phyloP scores from a whole-genome alignment of 1,139 yeast genomes.

The Hansenula lynferdii region DNA sequence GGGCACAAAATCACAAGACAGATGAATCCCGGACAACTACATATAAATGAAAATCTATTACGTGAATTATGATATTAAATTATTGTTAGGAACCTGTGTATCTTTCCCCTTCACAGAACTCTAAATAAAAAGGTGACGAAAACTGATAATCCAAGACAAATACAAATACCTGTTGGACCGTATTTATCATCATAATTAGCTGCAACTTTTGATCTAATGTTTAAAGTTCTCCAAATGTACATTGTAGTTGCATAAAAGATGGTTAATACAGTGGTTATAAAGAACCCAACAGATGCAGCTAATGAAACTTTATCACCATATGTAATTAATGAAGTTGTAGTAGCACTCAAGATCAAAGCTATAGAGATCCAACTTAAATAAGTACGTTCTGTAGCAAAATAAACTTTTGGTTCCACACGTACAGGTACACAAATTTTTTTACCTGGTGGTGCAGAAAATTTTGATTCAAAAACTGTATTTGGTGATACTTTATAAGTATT shows the following conservation, averaged over 20 bases:
- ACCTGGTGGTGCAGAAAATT: conserved; percentile 70
- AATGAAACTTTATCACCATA: conserved; percentile 66
- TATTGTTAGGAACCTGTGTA: no score
- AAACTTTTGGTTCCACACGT: conserved; percentile 80
- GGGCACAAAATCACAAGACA: no score
- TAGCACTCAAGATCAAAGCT: conserved; percentile 66
- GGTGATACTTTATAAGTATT: conserved; percentile 70
- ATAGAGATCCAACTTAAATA: conserved; percentile 75
- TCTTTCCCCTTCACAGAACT: no score
- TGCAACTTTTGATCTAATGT: conserved; percentile 78
- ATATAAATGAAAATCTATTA: no score
- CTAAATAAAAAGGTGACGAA: conserved; percentile 56
- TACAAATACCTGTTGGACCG: conserved; percentile 85
- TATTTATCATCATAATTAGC: conserved; percentile 80
- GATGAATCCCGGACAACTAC: no score
- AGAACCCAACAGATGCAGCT: conserved; percentile 87
- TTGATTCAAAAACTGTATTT: conserved; percentile 71
- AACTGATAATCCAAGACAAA: conserved; percentile 66
- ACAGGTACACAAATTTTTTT: conserved; percentile 72
- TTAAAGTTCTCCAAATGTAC: conserved; percentile 78
- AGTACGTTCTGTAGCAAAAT: conserved; percentile 81
- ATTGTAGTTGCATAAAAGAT: conserved; percentile 68
- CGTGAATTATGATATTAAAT: no score
- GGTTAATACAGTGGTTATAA: conserved; percentile 70
- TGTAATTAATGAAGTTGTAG: conserved; percentile 65